Base-by-base conservation (phyloP, 2,329 filamentous ascomycete genomes). In the Botrytis hyacinthi region DNA sequence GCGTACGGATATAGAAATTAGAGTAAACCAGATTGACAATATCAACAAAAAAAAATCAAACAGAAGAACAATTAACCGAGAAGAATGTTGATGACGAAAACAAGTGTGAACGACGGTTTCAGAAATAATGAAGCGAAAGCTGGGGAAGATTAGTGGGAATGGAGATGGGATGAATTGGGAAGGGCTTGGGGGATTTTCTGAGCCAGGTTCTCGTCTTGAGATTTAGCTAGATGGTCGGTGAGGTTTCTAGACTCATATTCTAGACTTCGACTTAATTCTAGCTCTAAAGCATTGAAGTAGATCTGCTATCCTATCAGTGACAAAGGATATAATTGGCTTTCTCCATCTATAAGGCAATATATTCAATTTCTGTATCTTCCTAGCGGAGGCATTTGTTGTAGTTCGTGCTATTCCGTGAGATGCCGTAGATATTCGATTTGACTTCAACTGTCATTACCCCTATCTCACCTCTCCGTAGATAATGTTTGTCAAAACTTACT, bases 1-100 rank as follows among this genome's bases (percentile, higher is more conserved):
- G 3, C 0, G 3, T 29, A 0, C 14, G 51, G 3, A 57, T 1
- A 29, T 1, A 57, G 1, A 57, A 57, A 8, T 29, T 57, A 9
- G 1, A 57, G 3, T 0, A 3, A 57, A 14, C 18, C n/a, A 29
- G n/a, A 57, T n/a, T 57, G n/a, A 18, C n/a, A 18, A 18, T 29
- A 16, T 57, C 51, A 9, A 57, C 16, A 14, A 3, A 32, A 3
- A 9, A 3, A 9, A 18, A 18, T 9, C 51, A 18, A 29, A 18
- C 51, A 6, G 14, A 57, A 57, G 14, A 29, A 32, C 6, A 32
- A 54, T 18, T 5, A 29, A 57, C 7, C 16, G 14, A 29, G 14
- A 57, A 7, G 1, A 6, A 20, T 4, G 14, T 57, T 29, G 26
- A 57, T 0, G 14, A 18, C 8, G n/a, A 8, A 14, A 29, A 4